Conservation (phyloP, 164 flowering plant genomes). For the Macadamia integrifolia region DNA sequence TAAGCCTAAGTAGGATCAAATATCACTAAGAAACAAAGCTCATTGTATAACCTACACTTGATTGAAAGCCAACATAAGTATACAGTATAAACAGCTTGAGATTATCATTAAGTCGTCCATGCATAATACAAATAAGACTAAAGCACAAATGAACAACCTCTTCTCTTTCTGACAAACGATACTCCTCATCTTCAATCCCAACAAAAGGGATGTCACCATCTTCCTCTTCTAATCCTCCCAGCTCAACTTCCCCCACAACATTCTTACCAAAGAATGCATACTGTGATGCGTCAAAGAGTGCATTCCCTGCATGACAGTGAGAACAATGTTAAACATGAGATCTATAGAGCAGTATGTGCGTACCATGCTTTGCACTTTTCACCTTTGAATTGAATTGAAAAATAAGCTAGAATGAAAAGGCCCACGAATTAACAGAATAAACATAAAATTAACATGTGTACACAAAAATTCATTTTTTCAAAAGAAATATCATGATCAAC, state of each 20-base stretch:
- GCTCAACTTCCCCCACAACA: slow-evolving; percentile 46
- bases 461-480: too few relatives aligned
- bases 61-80: too few relatives aligned
- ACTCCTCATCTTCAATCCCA: slow-evolving; percentile 40
- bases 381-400: too few relatives aligned
- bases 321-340: not conserved
- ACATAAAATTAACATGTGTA: too few relatives aligned
- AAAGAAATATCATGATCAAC: too few relatives aligned
- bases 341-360: too few relatives aligned
- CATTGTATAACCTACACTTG: too few relatives aligned
- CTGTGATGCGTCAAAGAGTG: slow-evolving; percentile 60
- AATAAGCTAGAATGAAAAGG: too few relatives aligned
- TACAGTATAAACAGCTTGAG: not conserved
- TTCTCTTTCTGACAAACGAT: slow-evolving; percentile 39
- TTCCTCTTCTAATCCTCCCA: slow-evolving; percentile 62
- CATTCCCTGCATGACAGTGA: slow-evolving; percentile 24
- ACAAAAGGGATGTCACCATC: slow-evolving; percentile 21
- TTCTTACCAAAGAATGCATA: slow-evolving; percentile 61
- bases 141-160: slow-evolving; percentile 29
- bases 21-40: too few relatives aligned
- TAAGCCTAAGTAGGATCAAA: too few relatives aligned
- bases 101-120: not conserved
- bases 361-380: too few relatives aligned
- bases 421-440: too few relatives aligned
- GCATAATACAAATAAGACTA: not conserved